Evolutionary conservation across 345 rosid genomes (phyloP), one percentile per base, ranked within the genome.

Genomic region (Ceriops tagal): DNA sequence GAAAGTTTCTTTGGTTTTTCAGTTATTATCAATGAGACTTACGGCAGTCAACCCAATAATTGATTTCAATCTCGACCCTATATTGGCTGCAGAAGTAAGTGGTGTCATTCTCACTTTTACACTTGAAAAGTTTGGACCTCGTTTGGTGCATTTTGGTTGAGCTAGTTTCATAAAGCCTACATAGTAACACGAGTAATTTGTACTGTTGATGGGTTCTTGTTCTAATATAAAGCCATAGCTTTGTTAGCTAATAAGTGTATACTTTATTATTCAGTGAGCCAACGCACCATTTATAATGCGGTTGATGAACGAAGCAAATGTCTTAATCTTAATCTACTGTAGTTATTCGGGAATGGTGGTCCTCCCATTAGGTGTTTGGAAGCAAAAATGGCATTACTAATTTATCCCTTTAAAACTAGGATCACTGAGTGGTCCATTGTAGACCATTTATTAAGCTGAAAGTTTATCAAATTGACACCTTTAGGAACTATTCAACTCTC

Each of bases 21-120:
- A 96, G 99, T 58, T 89, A 73, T 81, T 96, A 77, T 96, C 99
- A 63, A 96, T 92, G 98, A 88, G 91, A 85, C 96, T 96, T 58
- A 97, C 98, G 9, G 85, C 92, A 8, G 98, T 86, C 37, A 92
- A 88, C 79, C 92, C 98, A 16, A 75, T 88, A 77, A 81, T 84
- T 52, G 97, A 90, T 84, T 83, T 92, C 84, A 86, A 89, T 81
- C 85, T 90, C n/a, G 93, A 89, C 68, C 77, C 74, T 58, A 35
- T 87, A 64, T 77, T 92, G 75, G 88, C 89, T 64, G 82, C 93
- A 68, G 99, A 95, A 73, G 99, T 92, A 84, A 81, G 97, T 78
- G 58, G 49, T 56, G 28, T 20, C 66, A 27, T 56, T 56, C 28
- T 56, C 22, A 22, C 18, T 56, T 10, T 56, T 0, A 9, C 18